These are phyloP conservation scores for Colletotrichum sublineola DNA, from an alignment of 2,329 filamentous ascomycete species.

Conservation along the genomic window DNA sequence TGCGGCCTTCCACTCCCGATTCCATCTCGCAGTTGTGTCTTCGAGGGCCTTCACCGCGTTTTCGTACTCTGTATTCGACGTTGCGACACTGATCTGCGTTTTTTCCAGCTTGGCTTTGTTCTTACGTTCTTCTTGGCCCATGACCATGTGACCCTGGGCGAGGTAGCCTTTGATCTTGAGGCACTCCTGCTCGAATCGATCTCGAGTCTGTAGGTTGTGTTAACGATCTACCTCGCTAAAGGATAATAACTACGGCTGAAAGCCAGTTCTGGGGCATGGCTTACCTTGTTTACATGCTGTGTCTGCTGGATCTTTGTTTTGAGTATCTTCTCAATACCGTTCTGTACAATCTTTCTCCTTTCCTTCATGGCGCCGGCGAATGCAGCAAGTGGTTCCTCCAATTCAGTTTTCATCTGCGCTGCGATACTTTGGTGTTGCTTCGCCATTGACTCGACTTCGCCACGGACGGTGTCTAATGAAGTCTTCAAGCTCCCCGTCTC, in stretches of 20 bases:
- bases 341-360: slow-evolving; percentile 94
- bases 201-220: slow-evolving; percentile 73
- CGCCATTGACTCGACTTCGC: slow-evolving; percentile 91
- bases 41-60: slow-evolving; percentile 92
- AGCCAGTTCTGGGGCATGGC: slow-evolving; percentile 43
- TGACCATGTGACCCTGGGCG: slow-evolving; percentile 99
- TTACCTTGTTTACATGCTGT: slow-evolving; percentile 88
- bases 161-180: slow-evolving; percentile 98
- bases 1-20: slow-evolving; percentile 97
- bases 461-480: slow-evolving; percentile 89
- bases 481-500: slow-evolving; percentile 86
- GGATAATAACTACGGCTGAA: background rate
- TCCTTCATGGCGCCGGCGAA: slow-evolving; percentile 98
- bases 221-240: slow-evolving; percentile 23
- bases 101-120: slow-evolving; percentile 99
- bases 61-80: slow-evolving; percentile 94
- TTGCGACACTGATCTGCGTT: slow-evolving; percentile 94
- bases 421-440: slow-evolving; percentile 94
- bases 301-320: slow-evolving; percentile 96
- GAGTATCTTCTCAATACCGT: slow-evolving; percentile 91
- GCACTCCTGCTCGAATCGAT: slow-evolving; percentile 97
- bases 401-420: slow-evolving; percentile 92
- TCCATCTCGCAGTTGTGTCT: slow-evolving; percentile 96
- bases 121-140: slow-evolving; percentile 98
- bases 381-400: slow-evolving; percentile 92